Evolutionary conservation across 2,329 filamentous ascomycete species (phyloP).

Genomic region (Kalmusia sp.): DNA sequence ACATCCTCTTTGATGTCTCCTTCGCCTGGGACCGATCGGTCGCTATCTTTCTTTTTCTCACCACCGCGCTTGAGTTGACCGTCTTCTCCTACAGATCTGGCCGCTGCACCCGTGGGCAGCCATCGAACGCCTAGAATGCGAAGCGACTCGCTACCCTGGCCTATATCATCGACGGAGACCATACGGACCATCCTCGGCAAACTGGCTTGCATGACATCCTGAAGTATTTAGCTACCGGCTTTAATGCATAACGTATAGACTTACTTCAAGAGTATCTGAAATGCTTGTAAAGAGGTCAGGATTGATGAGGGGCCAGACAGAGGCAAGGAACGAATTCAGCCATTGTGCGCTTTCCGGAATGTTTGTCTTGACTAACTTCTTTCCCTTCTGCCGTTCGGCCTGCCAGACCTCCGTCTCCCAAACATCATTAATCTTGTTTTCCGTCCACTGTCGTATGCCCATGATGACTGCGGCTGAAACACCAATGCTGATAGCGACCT

Average conservation of each 20-base stretch:
- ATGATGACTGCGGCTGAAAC: constrained; percentile 46
- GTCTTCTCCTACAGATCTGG: constrained; percentile 64
- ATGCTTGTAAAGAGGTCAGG: constrained; percentile 75
- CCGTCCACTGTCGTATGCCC: constrained; percentile 65
- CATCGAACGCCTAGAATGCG: constrained; percentile 75
- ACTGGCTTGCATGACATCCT: constrained; percentile 80
- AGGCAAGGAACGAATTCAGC: constrained; percentile 72
- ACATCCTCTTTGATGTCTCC: constrained; percentile 48
- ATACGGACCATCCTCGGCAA: constrained; percentile 73
- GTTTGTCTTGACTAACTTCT: constrained; percentile 52
- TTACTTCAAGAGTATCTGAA: constrained; percentile 70
- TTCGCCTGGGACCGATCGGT: constrained; percentile 58
- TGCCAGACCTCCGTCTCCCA: constrained; percentile 77
- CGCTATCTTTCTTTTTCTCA: constrained; percentile 54
- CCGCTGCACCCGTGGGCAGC: constrained; percentile 74
- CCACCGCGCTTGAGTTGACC: constrained; percentile 62
- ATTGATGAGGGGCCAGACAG: constrained; percentile 78
- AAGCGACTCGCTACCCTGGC: constrained; percentile 75
- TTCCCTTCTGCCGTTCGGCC: constrained; percentile 63
- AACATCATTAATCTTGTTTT: constrained; percentile 66
- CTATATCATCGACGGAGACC: constrained; percentile 78
- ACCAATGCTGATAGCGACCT: constrained; percentile 36
- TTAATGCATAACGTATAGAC: not conserved
- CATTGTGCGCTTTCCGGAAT: constrained; percentile 72
- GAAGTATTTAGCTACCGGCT: constrained; percentile 16